Evolutionary conservation across 208 protist genomes (phyloP).

Genomic region (Acanthamoeba healyi): DNA sequence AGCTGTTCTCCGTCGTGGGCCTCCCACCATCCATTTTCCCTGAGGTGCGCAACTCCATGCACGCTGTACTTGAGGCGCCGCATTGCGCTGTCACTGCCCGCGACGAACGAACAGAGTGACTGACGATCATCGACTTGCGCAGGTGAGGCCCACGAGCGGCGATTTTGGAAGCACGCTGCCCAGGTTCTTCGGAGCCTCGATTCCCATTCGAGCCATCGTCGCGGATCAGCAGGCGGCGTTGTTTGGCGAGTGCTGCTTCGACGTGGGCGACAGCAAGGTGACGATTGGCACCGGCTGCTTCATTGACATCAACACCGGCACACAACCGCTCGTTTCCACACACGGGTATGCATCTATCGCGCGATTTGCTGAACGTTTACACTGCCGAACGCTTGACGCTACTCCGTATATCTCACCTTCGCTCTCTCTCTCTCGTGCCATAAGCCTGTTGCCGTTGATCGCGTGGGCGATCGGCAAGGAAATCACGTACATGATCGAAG

Average conservation of each 20-base stretch:
- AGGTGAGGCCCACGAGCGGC: conserved; percentile 73
- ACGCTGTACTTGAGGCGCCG: neutral
- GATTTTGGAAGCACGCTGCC: conserved; percentile 60
- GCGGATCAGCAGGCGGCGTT: conserved; percentile 81
- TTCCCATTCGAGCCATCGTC: conserved; percentile 77
- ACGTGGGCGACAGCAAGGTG: conserved; percentile 81
- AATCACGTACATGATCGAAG: conserved; percentile 82
- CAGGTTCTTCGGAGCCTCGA: conserved; percentile 63
- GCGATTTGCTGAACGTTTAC: neutral
- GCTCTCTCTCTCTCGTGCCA: neutral
- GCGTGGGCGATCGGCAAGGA: conserved; percentile 80
- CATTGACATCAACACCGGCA: conserved; percentile 83
- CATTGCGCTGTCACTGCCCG: too few species aligned
- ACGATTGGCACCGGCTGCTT: conserved; percentile 85
- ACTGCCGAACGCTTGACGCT: too few species aligned
- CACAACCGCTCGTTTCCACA: conserved; percentile 45
- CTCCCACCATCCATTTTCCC: conserved; percentile 77
- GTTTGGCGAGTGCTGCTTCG: conserved; percentile 85
- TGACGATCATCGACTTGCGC: conserved; percentile 74
- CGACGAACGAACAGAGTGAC: too few species aligned
- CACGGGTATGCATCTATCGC: neutral
- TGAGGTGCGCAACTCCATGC: conserved; percentile 6
- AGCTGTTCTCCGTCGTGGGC: conserved; percentile 75
- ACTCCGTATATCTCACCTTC: too few species aligned
- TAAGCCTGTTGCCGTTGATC: conserved; percentile 80